A percentile compares a stretch with the other conserved stretches of the same genome.
These are phyloP conservation scores for Xanthoparmelia taractica DNA, from an alignment of 495 filamentous ascomycete genomes.

Conservation along the genomic window DNA sequence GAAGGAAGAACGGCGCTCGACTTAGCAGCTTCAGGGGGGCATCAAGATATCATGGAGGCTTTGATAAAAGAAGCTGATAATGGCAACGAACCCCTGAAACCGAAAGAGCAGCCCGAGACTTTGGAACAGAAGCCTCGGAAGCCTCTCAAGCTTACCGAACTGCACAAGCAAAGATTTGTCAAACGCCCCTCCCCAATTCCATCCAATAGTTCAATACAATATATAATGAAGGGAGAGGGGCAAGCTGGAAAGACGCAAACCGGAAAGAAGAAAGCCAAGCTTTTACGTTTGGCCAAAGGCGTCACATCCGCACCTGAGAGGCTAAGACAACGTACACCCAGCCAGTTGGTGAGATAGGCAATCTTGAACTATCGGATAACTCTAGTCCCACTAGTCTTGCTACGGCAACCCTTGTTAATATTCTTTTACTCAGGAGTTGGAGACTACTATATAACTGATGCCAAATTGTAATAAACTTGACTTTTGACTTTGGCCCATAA, in stretches of 20 bases:
- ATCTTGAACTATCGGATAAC: not conserved
- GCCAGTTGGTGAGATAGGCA: no score
- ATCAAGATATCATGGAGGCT: not conserved
- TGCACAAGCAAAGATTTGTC: not conserved
- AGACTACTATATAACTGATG: not conserved
- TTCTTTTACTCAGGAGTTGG: not conserved
- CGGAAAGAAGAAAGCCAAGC: not conserved
- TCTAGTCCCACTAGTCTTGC: not conserved
- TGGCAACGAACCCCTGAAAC: not conserved
- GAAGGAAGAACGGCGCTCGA: constrained; percentile 6
- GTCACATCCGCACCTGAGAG: no score
- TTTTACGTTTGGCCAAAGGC: no score
- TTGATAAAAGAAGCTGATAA: not conserved
- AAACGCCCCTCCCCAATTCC: not conserved
- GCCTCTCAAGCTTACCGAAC: not conserved
- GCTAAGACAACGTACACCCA: no score
- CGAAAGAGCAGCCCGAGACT: not conserved
- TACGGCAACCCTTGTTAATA: not conserved
- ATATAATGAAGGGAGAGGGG: not conserved
- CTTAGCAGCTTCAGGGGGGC: constrained; percentile 3
- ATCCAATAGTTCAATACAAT: not conserved
- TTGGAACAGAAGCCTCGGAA: not conserved
- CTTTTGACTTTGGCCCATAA: no score
- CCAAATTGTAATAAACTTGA: no score
- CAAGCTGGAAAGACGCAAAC: not conserved